These are phyloP conservation scores for Biscutella auriculata DNA, from an alignment of 441 rosid genomes.

Conservation along the genomic window DNA sequence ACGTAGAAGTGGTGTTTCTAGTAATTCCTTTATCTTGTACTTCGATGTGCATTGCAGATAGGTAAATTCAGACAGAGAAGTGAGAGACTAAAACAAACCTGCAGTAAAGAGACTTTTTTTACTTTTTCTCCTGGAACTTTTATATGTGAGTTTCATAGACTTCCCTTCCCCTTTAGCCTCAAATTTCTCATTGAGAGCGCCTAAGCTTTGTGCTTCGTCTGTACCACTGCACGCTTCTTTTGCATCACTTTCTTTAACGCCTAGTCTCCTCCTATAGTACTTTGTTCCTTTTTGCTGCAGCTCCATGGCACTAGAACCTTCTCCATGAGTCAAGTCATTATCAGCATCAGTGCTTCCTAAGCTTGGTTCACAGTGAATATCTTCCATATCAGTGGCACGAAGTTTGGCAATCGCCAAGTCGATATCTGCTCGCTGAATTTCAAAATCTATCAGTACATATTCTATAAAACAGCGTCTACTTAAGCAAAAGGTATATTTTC, in stretches of 20 bases:
- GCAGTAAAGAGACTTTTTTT: conserved; percentile 59
- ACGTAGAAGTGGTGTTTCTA: neutral
- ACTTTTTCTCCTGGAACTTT: conserved; percentile 56
- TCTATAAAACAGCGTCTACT: conserved; percentile 1
- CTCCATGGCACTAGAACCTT: conserved; percentile 29
- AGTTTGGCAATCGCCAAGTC: conserved; percentile 57
- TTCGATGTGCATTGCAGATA: conserved; percentile 6
- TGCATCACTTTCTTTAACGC: conserved; percentile 33
- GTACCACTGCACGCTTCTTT: conserved; percentile 64
- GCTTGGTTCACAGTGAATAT: conserved; percentile 47
- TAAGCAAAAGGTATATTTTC: neutral
- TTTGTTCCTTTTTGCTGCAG: conserved; percentile 29
- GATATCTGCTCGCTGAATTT: conserved; percentile 48
- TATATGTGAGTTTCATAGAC: conserved; percentile 31
- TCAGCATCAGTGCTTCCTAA: conserved; percentile 49
- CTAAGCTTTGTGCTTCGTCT: conserved; percentile 39
- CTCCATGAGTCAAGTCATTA: conserved; percentile 28
- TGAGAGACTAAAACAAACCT: conserved; percentile 35
- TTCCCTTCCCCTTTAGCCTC: conserved; percentile 36
- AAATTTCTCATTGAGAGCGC: conserved; percentile 30
- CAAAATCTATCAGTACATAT: conserved; percentile 16
- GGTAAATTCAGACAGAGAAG: conserved; percentile 5
- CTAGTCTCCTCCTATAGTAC: conserved; percentile 26
- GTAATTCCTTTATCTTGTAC: conserved; percentile 1
- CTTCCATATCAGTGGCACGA: conserved; percentile 49